Evolutionary conservation across 768 basidiomycete species (phyloP).

Genomic region (Tephrocybe rancida): DNA sequence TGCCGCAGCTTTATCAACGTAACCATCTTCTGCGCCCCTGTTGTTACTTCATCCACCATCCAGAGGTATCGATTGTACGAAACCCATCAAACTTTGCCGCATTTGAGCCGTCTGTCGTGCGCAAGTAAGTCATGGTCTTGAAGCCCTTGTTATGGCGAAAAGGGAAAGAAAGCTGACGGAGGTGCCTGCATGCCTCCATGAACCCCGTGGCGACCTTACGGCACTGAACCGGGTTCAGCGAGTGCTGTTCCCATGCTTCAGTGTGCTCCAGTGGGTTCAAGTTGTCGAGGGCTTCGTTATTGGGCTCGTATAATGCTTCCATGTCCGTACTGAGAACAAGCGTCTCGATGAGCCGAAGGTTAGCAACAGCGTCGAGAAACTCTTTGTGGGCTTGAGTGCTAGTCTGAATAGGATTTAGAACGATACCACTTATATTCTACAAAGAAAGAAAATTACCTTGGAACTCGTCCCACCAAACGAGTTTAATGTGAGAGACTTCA

Average conservation of each 20-base stretch:
- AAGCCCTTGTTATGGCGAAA: background rate
- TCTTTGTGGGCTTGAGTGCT: background rate
- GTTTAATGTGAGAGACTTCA: background rate
- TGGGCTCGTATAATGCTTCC: background rate
- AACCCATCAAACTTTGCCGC: too few species aligned
- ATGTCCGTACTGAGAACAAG: slow-evolving; percentile 1
- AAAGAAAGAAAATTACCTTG: background rate
- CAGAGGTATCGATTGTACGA: too few species aligned
- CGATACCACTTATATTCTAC: background rate
- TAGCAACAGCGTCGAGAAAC: background rate
- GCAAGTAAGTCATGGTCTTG: background rate
- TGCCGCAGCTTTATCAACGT: too few species aligned
- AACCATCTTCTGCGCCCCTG: too few species aligned
- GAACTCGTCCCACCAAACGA: background rate
- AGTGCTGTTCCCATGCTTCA: background rate
- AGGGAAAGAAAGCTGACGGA: background rate
- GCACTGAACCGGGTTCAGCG: background rate
- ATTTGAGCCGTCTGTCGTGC: too few species aligned
- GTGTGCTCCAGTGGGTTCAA: background rate
- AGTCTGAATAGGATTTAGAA: background rate
- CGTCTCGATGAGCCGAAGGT: background rate
- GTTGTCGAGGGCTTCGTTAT: background rate
- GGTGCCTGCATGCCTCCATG: background rate
- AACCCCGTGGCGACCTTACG: background rate
- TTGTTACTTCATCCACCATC: too few species aligned